Evolutionary conservation across 2,329 filamentous ascomycete species (phyloP).

Genomic region (Colletotrichum sp.): DNA sequence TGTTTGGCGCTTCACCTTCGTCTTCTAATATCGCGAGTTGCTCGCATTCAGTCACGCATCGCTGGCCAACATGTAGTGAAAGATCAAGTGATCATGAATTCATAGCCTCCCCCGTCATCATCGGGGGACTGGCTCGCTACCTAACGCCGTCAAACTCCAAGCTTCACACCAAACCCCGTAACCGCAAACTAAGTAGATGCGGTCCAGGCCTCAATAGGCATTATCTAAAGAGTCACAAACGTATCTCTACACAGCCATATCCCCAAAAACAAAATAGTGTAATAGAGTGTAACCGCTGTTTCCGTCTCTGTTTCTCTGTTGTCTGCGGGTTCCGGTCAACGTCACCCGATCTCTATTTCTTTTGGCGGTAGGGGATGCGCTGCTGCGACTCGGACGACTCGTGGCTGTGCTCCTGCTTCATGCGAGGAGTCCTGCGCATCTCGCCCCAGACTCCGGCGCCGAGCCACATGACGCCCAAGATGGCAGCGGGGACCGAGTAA

Average conservation of each 20-base stretch:
- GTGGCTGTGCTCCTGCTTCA: conserved; percentile 18
- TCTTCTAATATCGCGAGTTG: too few relatives aligned
- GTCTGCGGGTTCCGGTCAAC: not conserved
- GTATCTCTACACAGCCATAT: not conserved
- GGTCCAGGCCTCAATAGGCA: not conserved
- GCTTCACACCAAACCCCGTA: not conserved
- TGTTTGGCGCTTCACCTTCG: too few relatives aligned
- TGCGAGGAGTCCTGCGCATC: conserved; percentile 1
- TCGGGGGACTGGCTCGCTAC: not conserved
- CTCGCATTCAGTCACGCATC: not conserved
- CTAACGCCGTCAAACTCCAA: not conserved
- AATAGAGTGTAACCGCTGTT: not conserved
- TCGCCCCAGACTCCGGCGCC: conserved; percentile 23
- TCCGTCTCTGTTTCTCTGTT: not conserved
- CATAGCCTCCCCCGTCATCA: not conserved
- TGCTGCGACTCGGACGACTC: conserved; percentile 12
- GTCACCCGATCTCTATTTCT: not conserved
- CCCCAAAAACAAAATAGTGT: not conserved
- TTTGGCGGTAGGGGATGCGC: conserved; percentile 16
- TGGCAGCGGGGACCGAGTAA: conserved; percentile 59
- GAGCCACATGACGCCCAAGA: conserved; percentile 52
- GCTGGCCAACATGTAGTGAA: not conserved
- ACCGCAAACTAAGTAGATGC: not conserved
- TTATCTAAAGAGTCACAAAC: not conserved
- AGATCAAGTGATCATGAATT: not conserved